Evolutionary conservation across 2,329 filamentous ascomycete species (phyloP), one percentile per base, ranked within the genome.

Genomic region (Monilinia polystroma): DNA sequence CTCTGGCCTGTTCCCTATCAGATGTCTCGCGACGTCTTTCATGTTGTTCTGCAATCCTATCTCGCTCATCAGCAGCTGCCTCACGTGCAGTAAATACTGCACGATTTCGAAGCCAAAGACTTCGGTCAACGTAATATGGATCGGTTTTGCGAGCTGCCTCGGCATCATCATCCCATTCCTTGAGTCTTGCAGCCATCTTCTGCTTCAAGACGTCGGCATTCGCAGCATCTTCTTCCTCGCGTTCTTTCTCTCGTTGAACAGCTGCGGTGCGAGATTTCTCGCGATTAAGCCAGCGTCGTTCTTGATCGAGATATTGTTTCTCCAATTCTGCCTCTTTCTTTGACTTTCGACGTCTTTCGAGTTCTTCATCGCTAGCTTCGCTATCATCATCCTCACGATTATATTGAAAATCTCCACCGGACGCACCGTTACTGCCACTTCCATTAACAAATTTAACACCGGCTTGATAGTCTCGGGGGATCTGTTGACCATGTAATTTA

Each of bases 161-260:
- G n/a, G 84, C 81, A 72, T 97, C 93, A 73, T 99, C 95, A 72
- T 98, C 90, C 86, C 93, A 98, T n/a, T 89, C 87, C 75, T 81
- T 81, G 67, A 97, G 83, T 66, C 90, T 85, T 73, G 91, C 87
- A 10, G 90, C 85, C 78, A 90, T 88, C 59, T 87, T 86, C 41
- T 89, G 86, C 68, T 84, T 86, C 63, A 86, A 84, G 58, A 87
- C 84, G 69, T 88, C 85, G 3, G 85, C 78, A 23, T 87, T 87
- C 32, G 86, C 86, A 4, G 86, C 84, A 72, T 96, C 91, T 60
- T 91, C 88, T 69, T 87, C 87, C 74, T 96, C 92, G 14, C 92
- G 88, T 38, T 90, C 90, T 72, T 87, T 88, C 75, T 97, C 93
- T 68, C 95, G 88, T 72, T 96, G 90, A 29, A 97, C 81, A 0